A percentile compares a stretch with the other conserved stretches of the same genome.
These are phyloP conservation scores for Colletotrichum shisoi DNA, from an alignment of 2,329 filamentous ascomycete genomes.

Conservation along the genomic window DNA sequence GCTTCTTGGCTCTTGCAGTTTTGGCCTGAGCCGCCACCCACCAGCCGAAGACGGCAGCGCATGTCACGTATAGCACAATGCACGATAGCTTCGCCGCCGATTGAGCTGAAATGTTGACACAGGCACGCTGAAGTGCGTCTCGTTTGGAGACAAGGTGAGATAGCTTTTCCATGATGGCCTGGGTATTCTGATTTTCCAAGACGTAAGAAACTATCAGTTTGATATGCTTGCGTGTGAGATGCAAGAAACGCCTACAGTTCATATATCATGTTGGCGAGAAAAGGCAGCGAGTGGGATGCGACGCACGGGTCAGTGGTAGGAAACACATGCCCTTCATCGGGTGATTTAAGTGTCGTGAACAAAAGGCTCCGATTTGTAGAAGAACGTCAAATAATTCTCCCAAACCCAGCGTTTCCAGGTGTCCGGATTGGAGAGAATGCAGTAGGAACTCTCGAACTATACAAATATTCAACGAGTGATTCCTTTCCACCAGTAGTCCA, in stretches of 20 bases:
- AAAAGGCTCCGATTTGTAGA: conserved; percentile 12
- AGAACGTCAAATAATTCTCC: no score
- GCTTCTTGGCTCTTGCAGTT: background rate
- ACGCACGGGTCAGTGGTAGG: background rate
- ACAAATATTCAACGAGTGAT: no score
- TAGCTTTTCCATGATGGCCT: background rate
- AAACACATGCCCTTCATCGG: background rate
- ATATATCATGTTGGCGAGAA: background rate
- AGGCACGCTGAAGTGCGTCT: background rate
- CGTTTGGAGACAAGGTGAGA: no score
- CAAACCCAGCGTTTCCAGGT: no score
- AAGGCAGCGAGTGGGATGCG: background rate
- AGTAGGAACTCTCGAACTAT: no score
- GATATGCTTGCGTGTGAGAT: background rate
- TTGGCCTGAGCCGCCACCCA: background rate
- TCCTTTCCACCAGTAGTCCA: no score
- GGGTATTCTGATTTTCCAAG: background rate
- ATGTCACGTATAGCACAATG: background rate
- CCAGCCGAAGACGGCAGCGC: background rate
- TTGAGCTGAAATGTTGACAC: conserved; percentile 6
- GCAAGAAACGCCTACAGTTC: background rate
- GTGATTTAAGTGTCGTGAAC: background rate
- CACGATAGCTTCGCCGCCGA: background rate
- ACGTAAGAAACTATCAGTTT: background rate
- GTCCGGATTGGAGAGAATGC: no score